Base-by-base conservation (phyloP, 2,329 filamentous ascomycete genomes). In the Hawksworthiomyces lignivorus region DNA sequence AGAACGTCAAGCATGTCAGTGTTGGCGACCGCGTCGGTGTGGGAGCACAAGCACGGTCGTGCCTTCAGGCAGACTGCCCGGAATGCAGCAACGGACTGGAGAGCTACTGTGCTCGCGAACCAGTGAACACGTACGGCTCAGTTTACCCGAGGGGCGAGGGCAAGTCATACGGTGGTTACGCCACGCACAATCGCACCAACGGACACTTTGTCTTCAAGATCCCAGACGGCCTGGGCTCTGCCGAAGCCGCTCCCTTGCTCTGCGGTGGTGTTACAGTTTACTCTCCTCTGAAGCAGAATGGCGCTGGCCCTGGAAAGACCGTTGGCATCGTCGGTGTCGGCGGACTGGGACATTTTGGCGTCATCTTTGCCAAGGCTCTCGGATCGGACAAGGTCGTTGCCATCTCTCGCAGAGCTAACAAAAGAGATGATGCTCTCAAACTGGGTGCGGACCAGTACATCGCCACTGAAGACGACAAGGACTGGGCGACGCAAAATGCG, bases 401-500 rank as follows among this genome's bases (percentile, higher is more conserved):
- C 31, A 39, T 52, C 35, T 50, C 50, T n/a, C 37, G 48, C 29
- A 18, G 36, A 3, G 24, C 24, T 15, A 24, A 35, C 45, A 50
- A 52, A 41, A 30, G 41, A 20, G 45, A 26, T 20, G 47, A 50
- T 19, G 47, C 43, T 3, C 24, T 45, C 15, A 31, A 29, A 10
- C 38, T 52, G 11, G 50, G 48, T 14, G 50, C 50, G 3, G 43
- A 48, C 36, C 28, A 22, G 12, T 50, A 49, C 46, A 50, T 52
- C 46, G 48, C 63, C 19, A 66, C 63, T 2, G 58, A 51, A 14
- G 64, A 80, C 17, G 72, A 80, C 19, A 48, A 64, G 21, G 68
- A 71, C 50, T 82, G 78, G 79, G 61, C 62, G 5, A 64, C 59
- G 41, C 72, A 69, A 50, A 62, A 80, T 51, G 56, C 56, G 5